Base-by-base conservation (phyloP, 345 rosid species). In the Dipteronia dyeriana region DNA sequence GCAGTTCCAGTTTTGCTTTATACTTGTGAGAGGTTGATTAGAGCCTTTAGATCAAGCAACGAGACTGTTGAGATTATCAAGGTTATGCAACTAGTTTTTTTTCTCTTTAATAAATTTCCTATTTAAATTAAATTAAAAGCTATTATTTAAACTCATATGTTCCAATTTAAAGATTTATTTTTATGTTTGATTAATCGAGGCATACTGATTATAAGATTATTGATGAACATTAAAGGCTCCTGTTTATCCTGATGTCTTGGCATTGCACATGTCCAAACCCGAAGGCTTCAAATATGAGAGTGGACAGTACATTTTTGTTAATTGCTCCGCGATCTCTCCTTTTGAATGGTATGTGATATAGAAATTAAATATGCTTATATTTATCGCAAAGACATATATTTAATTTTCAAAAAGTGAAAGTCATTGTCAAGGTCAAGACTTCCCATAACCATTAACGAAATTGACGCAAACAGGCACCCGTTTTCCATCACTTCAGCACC, bases 401-500 rank as follows among this genome's bases (percentile, higher is more conserved):
- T 19, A 16, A 3, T 16, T 4, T 53, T 49, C 38, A 0, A 34
- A 34, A 34, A 34, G 38, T 34, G 38, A 34, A 34, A 31, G 0
- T 31, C 34, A 31, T 31, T 31, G 34, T 4, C 34, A 31, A 31
- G 1, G 19, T 11, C 2, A 14, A 13, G 17, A 49, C 54, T 49
- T 49, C 54, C 19, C 54, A 13, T 49, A 12, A 49, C 54, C 6
- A 11, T 12, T 49, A 49, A 49, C 54, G 16, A 49, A 53, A 59
- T 69, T 59, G 26, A 41, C 29, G 69, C 4, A 14, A 53, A 65
- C 81, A 90, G 88, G 98, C 98, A 94, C 75, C 98, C 98, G 2
- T 94, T 94, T 84, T 94, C 97, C 19, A 94, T 94, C 75, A 94
- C 98, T 22, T 94, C 98, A 0, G 89, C 98, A 25, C 98, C 98